Base-by-base conservation (phyloP, 2,329 filamentous ascomycete species). In the Diaporthe caulivora region DNA sequence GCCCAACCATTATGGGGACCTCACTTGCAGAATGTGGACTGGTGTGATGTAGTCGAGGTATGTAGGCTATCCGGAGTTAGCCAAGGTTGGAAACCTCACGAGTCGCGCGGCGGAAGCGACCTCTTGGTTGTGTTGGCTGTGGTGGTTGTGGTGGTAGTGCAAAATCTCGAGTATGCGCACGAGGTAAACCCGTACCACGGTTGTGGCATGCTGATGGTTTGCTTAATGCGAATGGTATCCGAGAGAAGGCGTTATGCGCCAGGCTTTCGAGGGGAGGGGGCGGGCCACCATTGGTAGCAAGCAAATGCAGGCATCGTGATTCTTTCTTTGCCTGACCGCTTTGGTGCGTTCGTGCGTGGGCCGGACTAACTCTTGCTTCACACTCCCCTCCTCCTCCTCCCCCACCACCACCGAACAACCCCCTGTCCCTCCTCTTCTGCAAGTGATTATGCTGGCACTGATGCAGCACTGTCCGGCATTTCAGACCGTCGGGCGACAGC, bases 311-410 rank as follows among this genome's bases (percentile, higher is more conserved):
- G 26, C 58, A 51, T 47, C 42, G 21, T 18, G 21, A 24, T 65
- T 65, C 44, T 26, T 11, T 65, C 60, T n/a, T n/a, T n/a, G n/a
- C n/a, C 60, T 67, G 62, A 67, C 62, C 62, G 62, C 62, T 53
- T 67, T 53, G 62, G 62, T 67, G 44, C 62, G 47, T 67, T 67
- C 9, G 29, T 44, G 62, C 62, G 29, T 26, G 44, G 31, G 62
- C 44, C 40, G 37, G 37, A 6, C 37, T 10, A 40, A 13, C 13
- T 40, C 37, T 10, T 40, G 47, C 18, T 31, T 17, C 17, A n/a
- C 6, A 18, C 40, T 40, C 24, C 8, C 57, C 31, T 37, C 21
- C 55, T 24, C 29, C 17, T n/a, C 4, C 21, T 13, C 5, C 21
- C 2, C 24, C 34, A 40, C 37, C 37, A 8, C 37, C 37, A 8